A percentile compares a stretch with the other conserved stretches of the same genome.
Evolutionary conservation across 331 rosid genomes (phyloP).

Genomic region (Saraca asoca): DNA sequence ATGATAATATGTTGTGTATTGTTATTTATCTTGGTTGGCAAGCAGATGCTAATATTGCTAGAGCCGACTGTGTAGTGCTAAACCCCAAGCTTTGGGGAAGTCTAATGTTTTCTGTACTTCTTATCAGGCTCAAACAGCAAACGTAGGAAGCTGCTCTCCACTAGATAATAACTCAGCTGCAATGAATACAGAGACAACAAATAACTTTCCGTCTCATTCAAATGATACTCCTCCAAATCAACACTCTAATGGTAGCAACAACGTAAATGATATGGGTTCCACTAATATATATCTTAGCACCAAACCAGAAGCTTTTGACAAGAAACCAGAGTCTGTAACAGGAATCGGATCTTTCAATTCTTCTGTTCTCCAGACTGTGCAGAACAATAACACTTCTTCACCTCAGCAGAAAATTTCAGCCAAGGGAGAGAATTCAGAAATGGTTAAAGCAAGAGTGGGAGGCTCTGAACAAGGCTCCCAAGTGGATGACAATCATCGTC

Average conservation of each 20-base stretch:
- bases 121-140: slow-evolving; percentile 54
- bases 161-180: slow-evolving; percentile 47
- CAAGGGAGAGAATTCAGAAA: slow-evolving; percentile 38
- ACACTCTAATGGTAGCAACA: slow-evolving; percentile 57
- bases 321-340: slow-evolving; percentile 43
- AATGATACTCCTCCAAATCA: slow-evolving; percentile 54
- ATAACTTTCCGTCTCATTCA: slow-evolving; percentile 47
- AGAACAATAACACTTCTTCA: slow-evolving; percentile 35
- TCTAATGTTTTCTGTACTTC: slow-evolving; percentile 33
- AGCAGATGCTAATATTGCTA: slow-evolving; percentile 23
- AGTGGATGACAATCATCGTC: slow-evolving; percentile 44
- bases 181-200: slow-evolving; percentile 37
- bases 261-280: slow-evolving; percentile 50
- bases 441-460: slow-evolving; percentile 35
- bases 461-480: slow-evolving; percentile 49
- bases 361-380: slow-evolving; percentile 43
- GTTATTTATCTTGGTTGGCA: slow-evolving; percentile 30
- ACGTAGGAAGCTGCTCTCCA: slow-evolving; percentile 59
- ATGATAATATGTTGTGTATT: slow-evolving; percentile 12
- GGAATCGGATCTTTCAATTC: slow-evolving; percentile 46
- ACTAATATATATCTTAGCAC: slow-evolving; percentile 41
- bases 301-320: slow-evolving; percentile 42
- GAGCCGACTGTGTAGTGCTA: slow-evolving; percentile 17
- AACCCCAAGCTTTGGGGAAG: slow-evolving; percentile 11
- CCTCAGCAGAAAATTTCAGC: slow-evolving; percentile 36